Evolutionary conservation across 192 early-diverging fungal species (phyloP), one percentile per base, ranked within the genome.

Genomic region (Haplosporangium gracile): DNA sequence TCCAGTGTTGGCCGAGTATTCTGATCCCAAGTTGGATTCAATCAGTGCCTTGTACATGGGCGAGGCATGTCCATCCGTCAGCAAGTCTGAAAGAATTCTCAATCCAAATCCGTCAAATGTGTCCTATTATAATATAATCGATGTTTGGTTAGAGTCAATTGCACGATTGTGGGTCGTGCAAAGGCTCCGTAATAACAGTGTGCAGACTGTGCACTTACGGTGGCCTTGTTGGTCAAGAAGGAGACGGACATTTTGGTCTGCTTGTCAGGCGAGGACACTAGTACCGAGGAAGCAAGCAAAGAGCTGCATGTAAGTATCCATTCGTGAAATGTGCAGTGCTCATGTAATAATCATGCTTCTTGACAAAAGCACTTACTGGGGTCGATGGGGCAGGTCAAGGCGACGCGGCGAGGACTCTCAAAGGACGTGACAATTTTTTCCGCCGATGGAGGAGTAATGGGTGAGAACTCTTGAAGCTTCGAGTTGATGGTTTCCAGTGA

Each of bases 41-140:
- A 99, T 98, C 76, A 99, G 89, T 42, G 96, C 96, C 82, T 97
- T 92, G 85, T 98, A 96, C 96, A 99, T 97, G 20, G 98, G 98
- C 29, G 97, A 94, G 18, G 97, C 93, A 60, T 97, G 91, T 10
- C 98, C 97, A 82, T 96, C 94, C 20, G 96, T 89, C n/a, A 99
- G 88, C 73, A 99, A 89, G 69, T 91, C 92, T 4, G 96, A 93
- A 39, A 98, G 91, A 47, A 98, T 85, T 51, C 92, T 90, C 83
- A 98, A 90, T 34, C 95, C 94, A 77, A 98, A 97, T 10, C 97
- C 94, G 81, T 96, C 95, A 83, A 95, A 95, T 3, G 93, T 90
- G 80, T 98, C 94, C 92, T 95, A 90, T 15, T 69, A 29, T 15
- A 39, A 39, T 13, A 7, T 5, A 11, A 13, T 22, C 5, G 11